Conservation (phyloP, 306 rosid genomes). For the Prunus mongolica region DNA sequence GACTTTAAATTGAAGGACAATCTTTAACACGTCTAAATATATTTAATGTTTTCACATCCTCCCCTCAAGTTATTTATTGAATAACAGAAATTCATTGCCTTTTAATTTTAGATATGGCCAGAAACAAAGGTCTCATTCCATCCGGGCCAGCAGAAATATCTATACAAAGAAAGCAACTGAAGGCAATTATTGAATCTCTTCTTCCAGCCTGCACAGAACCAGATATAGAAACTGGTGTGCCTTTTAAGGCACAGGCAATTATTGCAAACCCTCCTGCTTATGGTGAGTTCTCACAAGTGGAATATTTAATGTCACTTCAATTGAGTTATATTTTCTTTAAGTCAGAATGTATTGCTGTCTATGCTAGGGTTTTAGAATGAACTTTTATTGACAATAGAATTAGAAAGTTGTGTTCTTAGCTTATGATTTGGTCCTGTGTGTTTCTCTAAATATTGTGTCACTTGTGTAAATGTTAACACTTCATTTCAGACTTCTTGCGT, state of each 20-base stretch:
- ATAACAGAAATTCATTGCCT: conserved; percentile 23
- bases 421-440: not conserved
- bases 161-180: conserved; percentile 71
- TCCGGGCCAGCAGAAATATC: conserved; percentile 86
- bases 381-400: conserved; percentile 1
- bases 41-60: not conserved
- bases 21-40: not conserved
- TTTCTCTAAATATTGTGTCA: not conserved
- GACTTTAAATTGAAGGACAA: not conserved
- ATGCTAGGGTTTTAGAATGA: not conserved
- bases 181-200: conserved; percentile 78
- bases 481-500: not conserved
- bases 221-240: conserved; percentile 70
- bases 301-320: conserved; percentile 27
- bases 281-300: conserved; percentile 52
- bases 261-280: conserved; percentile 96
- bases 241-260: conserved; percentile 90
- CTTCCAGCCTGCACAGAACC: conserved; percentile 97
- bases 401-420: conserved; percentile 15
- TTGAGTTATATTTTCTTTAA: conserved; percentile 14
- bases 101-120: conserved; percentile 71
- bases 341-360: not conserved
- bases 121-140: conserved; percentile 94
- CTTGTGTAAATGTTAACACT: not conserved
- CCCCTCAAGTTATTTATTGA: conserved; percentile 7